Evolutionary conservation across 2,329 filamentous ascomycete genomes (phyloP), one percentile per base, ranked within the genome.

Genomic region (Trichoderma simmonsii): DNA sequence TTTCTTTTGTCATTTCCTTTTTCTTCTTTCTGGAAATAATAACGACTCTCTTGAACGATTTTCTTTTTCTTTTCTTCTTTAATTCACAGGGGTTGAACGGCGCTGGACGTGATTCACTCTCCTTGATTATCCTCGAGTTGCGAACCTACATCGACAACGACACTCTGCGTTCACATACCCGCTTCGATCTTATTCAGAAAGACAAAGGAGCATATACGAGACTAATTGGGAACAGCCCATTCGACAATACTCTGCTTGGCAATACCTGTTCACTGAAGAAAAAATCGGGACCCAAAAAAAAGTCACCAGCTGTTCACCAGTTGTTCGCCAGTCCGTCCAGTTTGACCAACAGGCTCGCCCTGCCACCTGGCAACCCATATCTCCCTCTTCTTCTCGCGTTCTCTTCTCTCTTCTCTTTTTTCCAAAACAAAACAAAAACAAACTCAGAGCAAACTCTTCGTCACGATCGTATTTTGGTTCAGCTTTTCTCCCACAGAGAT

Each of bases 31-130:
- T 68, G 12, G 4, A 43, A 36, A 32, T 34, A 59, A 32, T 64
- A 15, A 36, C 48, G 32, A 63, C 43, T 21, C 24, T 56, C 3
- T 39, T 21, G 14, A 18, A 24, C n/a, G 8, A 3, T n/a, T n/a
- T 39, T 36, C 14, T 28, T 36, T 18, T 32, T 24, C 15, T 60
- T 4, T 9, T 39, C 11, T 36, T 43, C 39, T 14, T 39, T 59
- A 60, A 69, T 66, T 71, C 70, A 66, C 63, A 24, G 51, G 64
- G 70, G 28, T 62, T 70, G 72, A 73, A 61, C 57, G 21, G 48
- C 69, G 72, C 72, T 73, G 72, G 72, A 69, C 72, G 72, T 73
- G 72, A 72, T 73, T 73, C 71, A 71, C 71, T 56, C 57, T 18
- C 39, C 66, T 21, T 61, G 66, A 39, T 62, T 34, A 70, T 54